Percentiles rank a stretch among this genome's conserved stretches.
Evolutionary conservation across 2,329 filamentous ascomycete species (phyloP).

Genomic region (Exophiala dermatitidis): DNA sequence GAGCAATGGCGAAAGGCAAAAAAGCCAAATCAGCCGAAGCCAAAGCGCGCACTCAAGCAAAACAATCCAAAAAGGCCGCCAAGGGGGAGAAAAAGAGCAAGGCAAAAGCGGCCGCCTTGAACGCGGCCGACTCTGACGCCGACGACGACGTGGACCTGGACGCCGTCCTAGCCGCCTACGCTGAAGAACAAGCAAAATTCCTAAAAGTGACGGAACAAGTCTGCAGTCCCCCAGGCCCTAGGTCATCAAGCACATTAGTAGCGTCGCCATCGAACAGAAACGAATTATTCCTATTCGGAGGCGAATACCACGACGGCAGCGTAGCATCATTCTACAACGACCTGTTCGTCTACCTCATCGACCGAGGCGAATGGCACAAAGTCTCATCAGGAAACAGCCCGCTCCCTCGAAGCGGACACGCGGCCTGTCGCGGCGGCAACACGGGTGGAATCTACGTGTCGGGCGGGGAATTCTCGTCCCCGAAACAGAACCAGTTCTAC

Average conservation of each 20-base stretch:
- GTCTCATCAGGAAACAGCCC: slow-evolving; percentile 89
- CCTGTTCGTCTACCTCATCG: slow-evolving; percentile 63
- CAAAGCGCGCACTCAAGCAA: slow-evolving; percentile 45
- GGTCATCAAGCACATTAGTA: slow-evolving; percentile 73
- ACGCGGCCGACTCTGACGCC: slow-evolving; percentile 71
- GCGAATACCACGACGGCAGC: slow-evolving; percentile 91
- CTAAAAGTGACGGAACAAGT: slow-evolving; percentile 83
- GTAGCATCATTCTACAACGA: slow-evolving; percentile 65
- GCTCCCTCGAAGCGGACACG: slow-evolving; percentile 83
- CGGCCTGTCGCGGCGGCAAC: slow-evolving; percentile 87
- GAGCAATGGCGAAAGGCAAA: slow-evolving; percentile 45
- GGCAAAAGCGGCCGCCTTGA: slow-evolving; percentile 59
- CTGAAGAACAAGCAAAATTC: slow-evolving; percentile 86
- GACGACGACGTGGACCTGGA: slow-evolving; percentile 90
- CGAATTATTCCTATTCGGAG: slow-evolving; percentile 84
- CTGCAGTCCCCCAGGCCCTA: slow-evolving; percentile 64
- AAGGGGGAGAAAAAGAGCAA: slow-evolving; percentile 71
- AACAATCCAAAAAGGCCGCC: slow-evolving; percentile 71
- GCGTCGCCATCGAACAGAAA: slow-evolving; percentile 80
- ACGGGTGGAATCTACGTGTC: slow-evolving; percentile 82
- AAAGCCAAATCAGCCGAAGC: slow-evolving; percentile 51
- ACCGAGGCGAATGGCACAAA: slow-evolving; percentile 81
- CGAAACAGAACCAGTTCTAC: slow-evolving; percentile 97
- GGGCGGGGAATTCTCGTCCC: slow-evolving; percentile 87
- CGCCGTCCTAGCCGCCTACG: slow-evolving; percentile 85